phyloP scores from a whole-genome alignment of 805 yeast species.

The Kluyveromyces nonfermentans region DNA sequence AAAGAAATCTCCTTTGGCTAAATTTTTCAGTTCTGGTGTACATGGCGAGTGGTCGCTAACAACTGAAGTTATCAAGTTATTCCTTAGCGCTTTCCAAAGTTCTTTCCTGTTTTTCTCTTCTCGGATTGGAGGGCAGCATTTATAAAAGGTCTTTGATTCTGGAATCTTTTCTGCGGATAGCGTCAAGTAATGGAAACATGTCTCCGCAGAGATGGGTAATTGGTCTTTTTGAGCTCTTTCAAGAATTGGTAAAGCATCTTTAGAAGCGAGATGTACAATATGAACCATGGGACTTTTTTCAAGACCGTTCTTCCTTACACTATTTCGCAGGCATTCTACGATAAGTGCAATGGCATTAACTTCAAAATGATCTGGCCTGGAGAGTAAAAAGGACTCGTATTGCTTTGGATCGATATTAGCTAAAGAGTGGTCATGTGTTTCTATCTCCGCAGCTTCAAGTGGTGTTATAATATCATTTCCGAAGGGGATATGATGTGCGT shows the following conservation, averaged over 20 bases:
- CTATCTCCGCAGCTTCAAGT: slow-evolving; percentile 34
- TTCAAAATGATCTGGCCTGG: slow-evolving; percentile 85
- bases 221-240: slow-evolving; percentile 49
- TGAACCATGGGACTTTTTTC: slow-evolving; percentile 59
- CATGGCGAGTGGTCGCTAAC: slow-evolving; percentile 97
- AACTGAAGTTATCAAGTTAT: slow-evolving; percentile 64
- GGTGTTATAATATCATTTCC: slow-evolving; percentile 29
- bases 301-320: slow-evolving; percentile 15
- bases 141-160: slow-evolving; percentile 70
- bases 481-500: slow-evolving; percentile 6
- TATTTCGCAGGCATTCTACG: slow-evolving; percentile 45
- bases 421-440: slow-evolving; percentile 29
- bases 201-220: slow-evolving; percentile 73
- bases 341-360: slow-evolving; percentile 72
- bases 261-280: slow-evolving; percentile 84
- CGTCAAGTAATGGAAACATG: slow-evolving; percentile 87
- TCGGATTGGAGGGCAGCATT: slow-evolving; percentile 94
- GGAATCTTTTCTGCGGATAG: slow-evolving; percentile 71
- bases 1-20: slow-evolving; percentile 77
- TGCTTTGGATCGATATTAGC: slow-evolving; percentile 47
- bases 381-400: slow-evolving; percentile 65
- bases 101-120: slow-evolving; percentile 57
- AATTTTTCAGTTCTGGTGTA: slow-evolving; percentile 79
- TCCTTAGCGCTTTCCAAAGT: slow-evolving; percentile 70
- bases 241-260: slow-evolving; percentile 70